Base-by-base conservation (phyloP, 2,329 filamentous ascomycete genomes). In the Neurospora sp. region DNA sequence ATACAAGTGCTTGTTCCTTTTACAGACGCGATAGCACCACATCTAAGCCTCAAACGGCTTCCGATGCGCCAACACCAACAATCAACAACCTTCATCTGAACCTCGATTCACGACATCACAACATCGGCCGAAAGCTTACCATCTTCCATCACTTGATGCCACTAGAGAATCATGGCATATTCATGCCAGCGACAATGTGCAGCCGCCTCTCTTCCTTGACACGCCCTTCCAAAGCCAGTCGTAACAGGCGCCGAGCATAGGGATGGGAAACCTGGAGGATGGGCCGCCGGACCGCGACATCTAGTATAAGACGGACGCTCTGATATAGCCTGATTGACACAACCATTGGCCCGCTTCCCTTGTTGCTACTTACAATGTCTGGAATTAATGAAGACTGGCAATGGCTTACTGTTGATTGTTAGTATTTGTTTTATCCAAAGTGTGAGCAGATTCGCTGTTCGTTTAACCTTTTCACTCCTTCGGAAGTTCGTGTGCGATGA, bases 341-440 rank as follows among this genome's bases (percentile, higher is more conserved):
- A 38, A n/a, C 69, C 37, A 72, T 67, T 71, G 38, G 69, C 23
- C 52, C 40, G 52, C 33, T 46, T 69, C 39, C 67, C 52, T 57
- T 37, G 36, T 65, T 36, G 52, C 19, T 17, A 15, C 6, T 2
- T 28, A 10, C 40, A 36, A 70, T 33, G 70, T 71, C 66, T 67
- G 68, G 66, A 68, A 73, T 73, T 74, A 71, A 74, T 73, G 72
- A 73, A 70, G 43, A 36, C 70, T 57, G 71, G 68, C 65, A 70
- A 72, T 69, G 39, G 66, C 66, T 57, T 66, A 57, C 52, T 66
- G 66, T 68, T 65, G 69, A 67, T 71, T 68, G 70, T 71, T 72
- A 71, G 70, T 69, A 69, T 57, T 40, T 41, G 69, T 73, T 71
- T 74, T 74, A 75, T 75, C 74, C 74, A 75, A 75, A 75, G 74